Evolutionary conservation across 176 grass and related monocot species (phyloP).

Genomic region (Bonia amplexicaulis): DNA sequence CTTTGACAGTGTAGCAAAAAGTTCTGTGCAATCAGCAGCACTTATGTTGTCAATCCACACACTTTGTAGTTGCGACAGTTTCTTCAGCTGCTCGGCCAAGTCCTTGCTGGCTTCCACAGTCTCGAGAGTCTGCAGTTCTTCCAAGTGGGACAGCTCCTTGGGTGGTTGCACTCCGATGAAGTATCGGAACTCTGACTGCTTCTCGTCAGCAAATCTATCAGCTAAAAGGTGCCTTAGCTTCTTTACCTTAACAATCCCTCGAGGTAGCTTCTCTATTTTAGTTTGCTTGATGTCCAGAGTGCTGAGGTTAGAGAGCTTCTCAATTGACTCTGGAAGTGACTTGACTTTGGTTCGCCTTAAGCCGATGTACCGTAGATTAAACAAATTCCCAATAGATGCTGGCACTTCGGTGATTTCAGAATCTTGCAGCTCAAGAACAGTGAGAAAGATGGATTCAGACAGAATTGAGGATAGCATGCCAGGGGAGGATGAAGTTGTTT

Average conservation of each 20-base stretch:
- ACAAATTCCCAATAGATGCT: neutral
- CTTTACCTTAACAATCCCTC: neutral
- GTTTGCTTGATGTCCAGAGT: slow-evolving; percentile 27
- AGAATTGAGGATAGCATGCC: neutral
- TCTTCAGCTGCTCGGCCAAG: neutral
- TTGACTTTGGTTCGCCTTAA: slow-evolving; percentile 4
- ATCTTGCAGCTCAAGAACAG: slow-evolving; percentile 22
- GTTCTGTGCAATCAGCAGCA: neutral
- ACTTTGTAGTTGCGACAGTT: neutral
- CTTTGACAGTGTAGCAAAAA: neutral
- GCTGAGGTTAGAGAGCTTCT: neutral
- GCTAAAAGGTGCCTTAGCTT: slow-evolving; percentile 20
- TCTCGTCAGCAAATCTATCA: neutral
- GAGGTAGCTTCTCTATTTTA: slow-evolving; percentile 20
- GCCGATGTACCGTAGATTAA: slow-evolving; percentile 23
- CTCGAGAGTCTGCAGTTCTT: slow-evolving; percentile 23
- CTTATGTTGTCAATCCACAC: slow-evolving; percentile 30
- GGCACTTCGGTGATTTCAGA: slow-evolving; percentile 6
- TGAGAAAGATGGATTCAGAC: neutral
- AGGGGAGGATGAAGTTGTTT: neutral
- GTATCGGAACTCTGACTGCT: neutral
- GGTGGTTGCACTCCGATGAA: slow-evolving; percentile 10
- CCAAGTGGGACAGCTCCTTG: neutral
- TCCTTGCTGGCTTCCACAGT: slow-evolving; percentile 6
- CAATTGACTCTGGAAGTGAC: slow-evolving; percentile 3